phyloP scores from a whole-genome alignment of 768 basidiomycete species.

The Boletus pseudo-olivaceus region DNA sequence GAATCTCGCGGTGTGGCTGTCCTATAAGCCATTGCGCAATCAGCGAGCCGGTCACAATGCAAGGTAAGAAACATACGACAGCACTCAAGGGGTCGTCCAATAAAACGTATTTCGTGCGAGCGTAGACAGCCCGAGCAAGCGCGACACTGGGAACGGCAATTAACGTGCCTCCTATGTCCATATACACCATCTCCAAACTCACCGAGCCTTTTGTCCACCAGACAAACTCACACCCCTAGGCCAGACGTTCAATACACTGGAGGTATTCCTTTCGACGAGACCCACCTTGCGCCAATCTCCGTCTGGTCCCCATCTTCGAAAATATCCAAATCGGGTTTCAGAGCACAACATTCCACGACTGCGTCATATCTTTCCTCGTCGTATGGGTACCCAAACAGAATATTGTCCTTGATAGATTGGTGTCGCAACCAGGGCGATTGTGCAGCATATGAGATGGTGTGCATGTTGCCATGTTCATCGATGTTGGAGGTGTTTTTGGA shows the following conservation, averaged over 20 bases:
- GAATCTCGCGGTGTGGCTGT: conserved; percentile 64
- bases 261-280: not conserved
- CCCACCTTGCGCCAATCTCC: conserved; percentile 71
- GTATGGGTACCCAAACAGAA: conserved; percentile 68
- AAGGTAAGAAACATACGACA: conserved; percentile 48
- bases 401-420: conserved; percentile 76
- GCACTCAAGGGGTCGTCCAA: conserved; percentile 82
- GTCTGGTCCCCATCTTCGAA: conserved; percentile 85
- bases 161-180: not conserved
- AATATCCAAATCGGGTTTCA: conserved; percentile 75
- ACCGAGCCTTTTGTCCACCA: conserved; percentile 82
- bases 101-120: conserved; percentile 63
- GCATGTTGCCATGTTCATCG: conserved; percentile 59
- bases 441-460: conserved; percentile 66
- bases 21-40: conserved; percentile 35
- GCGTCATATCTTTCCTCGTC: conserved; percentile 71
- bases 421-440: conserved; percentile 71
- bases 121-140: conserved; percentile 79
- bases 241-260: not conserved
- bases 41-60: not conserved
- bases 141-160: conserved; percentile 52
- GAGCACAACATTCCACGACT: conserved; percentile 82
- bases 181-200: conserved; percentile 7
- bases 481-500: conserved; percentile 49
- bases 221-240: conserved; percentile 67